Evolutionary conservation across 208 protist species (phyloP), one percentile per base, ranked within the genome.

Genomic region (Trypanosoma congolense): DNA sequence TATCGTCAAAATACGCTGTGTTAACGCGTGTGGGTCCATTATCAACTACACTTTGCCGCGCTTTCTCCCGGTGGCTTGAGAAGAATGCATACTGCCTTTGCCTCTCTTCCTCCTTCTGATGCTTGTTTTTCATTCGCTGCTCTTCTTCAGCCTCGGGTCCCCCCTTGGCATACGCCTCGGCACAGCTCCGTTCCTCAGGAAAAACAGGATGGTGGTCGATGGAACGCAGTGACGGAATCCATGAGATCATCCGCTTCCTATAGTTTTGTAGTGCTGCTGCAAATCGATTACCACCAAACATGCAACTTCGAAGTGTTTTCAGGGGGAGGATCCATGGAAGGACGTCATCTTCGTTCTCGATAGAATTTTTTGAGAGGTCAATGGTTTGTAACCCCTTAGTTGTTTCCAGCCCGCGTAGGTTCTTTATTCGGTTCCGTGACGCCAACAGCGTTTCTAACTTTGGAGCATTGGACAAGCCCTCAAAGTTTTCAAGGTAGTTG

Each of bases 201-300:
- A 77, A 80, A 12, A 93, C 70, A 14, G 89, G 89, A 29, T 65
- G 67, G 10, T 82, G 75, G 56, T 95, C 89, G 18, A 95, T 65
- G 48, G 69, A 89, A 25, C 71, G 65, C 46, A 96, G 65, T 21
- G 53, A 62, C 1, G 75, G 46, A 6, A 90, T 60, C 2, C 50
- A 40, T 3, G 61, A 43, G 49, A 97, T 90, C 14, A 91, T 30
- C 3, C 41, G 62, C 59, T 96, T 95, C 38, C 96, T 80, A 62
- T 96, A 95, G n/a, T 72, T 53, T 29, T 36, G 56, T 25, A 82
- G 62, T 5, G 28, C 43, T 16, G 61, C 59, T 29, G 78, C 61
- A 33, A 94, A 48, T 2, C 19, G 64, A 62, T 98, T 98, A 24
- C 91, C 92, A 4, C 76, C 57, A 28, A 96, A 66, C 35, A 90